A percentile compares a stretch with the other conserved stretches of the same genome.
Conservation (phyloP, 1,284 basidiomycete species). For the Puccinia coronata region DNA sequence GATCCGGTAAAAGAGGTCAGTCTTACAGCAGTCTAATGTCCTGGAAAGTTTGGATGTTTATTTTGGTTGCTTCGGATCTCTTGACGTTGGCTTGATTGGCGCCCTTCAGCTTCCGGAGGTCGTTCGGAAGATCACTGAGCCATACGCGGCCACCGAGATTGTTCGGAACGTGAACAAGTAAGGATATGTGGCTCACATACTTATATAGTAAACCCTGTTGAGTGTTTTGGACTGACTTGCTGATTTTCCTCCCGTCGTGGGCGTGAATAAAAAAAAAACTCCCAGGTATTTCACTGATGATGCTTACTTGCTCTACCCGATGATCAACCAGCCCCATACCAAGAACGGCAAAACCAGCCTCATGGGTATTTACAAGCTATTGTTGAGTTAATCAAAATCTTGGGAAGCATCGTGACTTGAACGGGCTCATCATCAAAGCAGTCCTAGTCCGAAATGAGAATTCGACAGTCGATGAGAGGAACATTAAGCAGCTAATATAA, state of each 20-base stretch:
- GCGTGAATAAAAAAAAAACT: neutral
- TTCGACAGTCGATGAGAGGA: neutral
- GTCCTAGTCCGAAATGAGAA: neutral
- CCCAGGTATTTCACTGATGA: slow-evolving; percentile 46
- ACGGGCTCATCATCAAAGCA: neutral
- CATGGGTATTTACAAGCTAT: slow-evolving; percentile 41
- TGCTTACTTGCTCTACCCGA: slow-evolving; percentile 27
- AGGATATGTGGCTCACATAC: too few species aligned
- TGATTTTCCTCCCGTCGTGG: neutral
- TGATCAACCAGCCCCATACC: slow-evolving; percentile 27
- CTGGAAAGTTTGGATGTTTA: neutral
- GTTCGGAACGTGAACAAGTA: slow-evolving; percentile 34
- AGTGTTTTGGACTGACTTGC: neutral
- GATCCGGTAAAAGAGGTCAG: slow-evolving; percentile 34
- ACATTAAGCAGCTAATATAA: neutral
- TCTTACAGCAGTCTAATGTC: neutral
- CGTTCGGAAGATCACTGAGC: slow-evolving; percentile 36
- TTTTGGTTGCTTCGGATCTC: neutral
- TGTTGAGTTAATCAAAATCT: slow-evolving; percentile 1
- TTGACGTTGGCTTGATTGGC: neutral
- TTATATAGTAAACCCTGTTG: neutral
- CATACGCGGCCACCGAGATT: slow-evolving; percentile 41
- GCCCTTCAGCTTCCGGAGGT: slow-evolving; percentile 20
- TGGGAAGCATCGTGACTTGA: neutral
- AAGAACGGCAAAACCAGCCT: slow-evolving; percentile 15